phyloP scores from a whole-genome alignment of 176 grass and related monocot genomes.

The Luzula sylvatica region DNA sequence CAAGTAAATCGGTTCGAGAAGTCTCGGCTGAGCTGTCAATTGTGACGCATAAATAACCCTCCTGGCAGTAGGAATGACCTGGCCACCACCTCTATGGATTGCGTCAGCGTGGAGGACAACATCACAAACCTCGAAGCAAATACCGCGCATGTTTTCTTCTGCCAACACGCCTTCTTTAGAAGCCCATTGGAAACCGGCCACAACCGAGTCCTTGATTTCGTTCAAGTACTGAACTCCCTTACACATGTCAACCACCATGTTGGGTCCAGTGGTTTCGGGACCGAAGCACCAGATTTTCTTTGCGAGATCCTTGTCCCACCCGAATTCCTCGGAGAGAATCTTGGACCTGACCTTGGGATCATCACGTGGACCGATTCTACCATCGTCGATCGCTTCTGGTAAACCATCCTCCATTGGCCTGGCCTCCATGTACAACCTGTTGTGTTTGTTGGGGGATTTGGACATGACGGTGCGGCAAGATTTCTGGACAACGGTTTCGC shows the following conservation, averaged over 20 bases:
- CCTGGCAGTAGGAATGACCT: conserved; percentile 27
- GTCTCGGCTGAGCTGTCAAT: conserved; percentile 26
- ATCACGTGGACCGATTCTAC: neutral
- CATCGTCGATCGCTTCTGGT: conserved; percentile 11
- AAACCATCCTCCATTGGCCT: neutral
- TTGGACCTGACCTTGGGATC: conserved; percentile 8
- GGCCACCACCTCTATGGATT: conserved; percentile 30
- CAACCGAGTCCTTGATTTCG: neutral
- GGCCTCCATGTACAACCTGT: neutral
- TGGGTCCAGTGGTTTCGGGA: conserved; percentile 17
- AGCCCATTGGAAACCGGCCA: conserved; percentile 2
- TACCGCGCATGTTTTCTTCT: conserved; percentile 17
- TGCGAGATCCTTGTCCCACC: conserved; percentile 14
- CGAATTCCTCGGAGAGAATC: conserved; percentile 16
- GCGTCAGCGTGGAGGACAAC: conserved; percentile 27
- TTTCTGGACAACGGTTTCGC: conserved; percentile 19
- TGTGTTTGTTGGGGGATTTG: neutral
- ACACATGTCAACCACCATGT: conserved; percentile 39
- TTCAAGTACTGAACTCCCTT: conserved; percentile 36
- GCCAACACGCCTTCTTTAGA: conserved; percentile 19
- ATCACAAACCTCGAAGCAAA: conserved; percentile 14
- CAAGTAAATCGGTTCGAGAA: conserved; percentile 31
- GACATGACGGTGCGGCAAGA: conserved; percentile 8
- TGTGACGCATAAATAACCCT: conserved; percentile 33
- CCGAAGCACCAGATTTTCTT: conserved; percentile 23